These are phyloP conservation scores for Camellia japonica DNA, from an alignment of 148 eudicot species.

Conservation along the genomic window DNA sequence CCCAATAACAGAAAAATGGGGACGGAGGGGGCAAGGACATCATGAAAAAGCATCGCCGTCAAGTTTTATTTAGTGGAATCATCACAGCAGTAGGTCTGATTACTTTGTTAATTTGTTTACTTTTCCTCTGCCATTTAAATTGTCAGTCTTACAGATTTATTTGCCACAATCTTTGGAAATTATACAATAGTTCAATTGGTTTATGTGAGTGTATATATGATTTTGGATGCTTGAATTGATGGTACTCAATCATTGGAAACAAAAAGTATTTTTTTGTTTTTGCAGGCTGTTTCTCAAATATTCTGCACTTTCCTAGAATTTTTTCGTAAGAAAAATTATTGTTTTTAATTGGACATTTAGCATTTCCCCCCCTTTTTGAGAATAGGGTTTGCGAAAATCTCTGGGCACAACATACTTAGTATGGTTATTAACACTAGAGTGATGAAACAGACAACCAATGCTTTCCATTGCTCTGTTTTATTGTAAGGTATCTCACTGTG, in stretches of 20 bases:
- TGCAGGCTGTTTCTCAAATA: no score
- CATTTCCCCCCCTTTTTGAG: no score
- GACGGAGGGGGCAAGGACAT: conserved; percentile 66
- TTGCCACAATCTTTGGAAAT: neutral
- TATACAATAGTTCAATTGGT: neutral
- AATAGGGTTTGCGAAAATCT: no score
- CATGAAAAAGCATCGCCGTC: conserved; percentile 92
- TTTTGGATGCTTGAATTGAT: neutral
- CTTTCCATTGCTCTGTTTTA: no score
- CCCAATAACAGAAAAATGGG: conserved; percentile 43
- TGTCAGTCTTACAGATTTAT: neutral
- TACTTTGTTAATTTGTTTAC: conserved; percentile 1
- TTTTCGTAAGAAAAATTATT: no score
- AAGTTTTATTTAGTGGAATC: conserved; percentile 93
- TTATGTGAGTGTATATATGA: neutral
- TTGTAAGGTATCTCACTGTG: no score
- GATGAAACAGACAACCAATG: no score
- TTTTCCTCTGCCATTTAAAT: neutral
- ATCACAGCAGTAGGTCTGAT: conserved; percentile 85
- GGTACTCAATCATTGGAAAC: neutral
- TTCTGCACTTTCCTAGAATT: no score
- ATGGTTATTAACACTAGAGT: no score
- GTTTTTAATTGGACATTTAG: no score
- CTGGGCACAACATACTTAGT: no score
- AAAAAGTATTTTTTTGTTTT: no score